Conservation (phyloP, 495 filamentous ascomycete genomes). For the Neurospora terricola region DNA sequence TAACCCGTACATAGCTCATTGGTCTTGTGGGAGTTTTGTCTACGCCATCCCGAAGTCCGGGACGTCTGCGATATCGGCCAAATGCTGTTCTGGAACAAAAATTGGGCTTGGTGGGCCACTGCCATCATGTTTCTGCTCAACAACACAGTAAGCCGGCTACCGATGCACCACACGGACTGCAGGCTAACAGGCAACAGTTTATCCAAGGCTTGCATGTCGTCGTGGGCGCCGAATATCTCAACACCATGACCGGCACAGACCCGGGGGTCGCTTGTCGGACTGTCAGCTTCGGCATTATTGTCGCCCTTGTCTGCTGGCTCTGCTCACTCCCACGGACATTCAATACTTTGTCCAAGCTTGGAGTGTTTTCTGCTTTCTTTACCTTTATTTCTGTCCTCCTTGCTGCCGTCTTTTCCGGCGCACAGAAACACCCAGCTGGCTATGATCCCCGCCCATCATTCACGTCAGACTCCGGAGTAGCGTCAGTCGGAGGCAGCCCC, state of each 20-base stretch:
- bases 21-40: conserved; percentile 74
- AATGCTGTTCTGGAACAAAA: conserved; percentile 72
- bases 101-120: conserved; percentile 72
- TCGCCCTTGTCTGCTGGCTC: conserved; percentile 59
- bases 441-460: conserved; percentile 41
- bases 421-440: conserved; percentile 56
- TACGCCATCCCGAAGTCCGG: conserved; percentile 75
- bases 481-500: conserved; percentile 42
- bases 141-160: conserved; percentile 76
- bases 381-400: conserved; percentile 80
- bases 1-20: conserved; percentile 39
- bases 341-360: conserved; percentile 61
- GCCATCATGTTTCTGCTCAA: conserved; percentile 85
- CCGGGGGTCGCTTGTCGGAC: conserved; percentile 53
- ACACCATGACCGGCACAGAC: conserved; percentile 55
- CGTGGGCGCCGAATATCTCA: conserved; percentile 70
- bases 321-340: conserved; percentile 79
- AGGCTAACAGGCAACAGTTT: conserved; percentile 10
- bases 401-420: conserved; percentile 65
- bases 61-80: conserved; percentile 90
- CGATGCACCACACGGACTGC: not conserved
- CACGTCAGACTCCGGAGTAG: conserved; percentile 21
- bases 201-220: conserved; percentile 60
- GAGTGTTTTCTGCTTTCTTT: conserved; percentile 65
- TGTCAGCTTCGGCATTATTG: conserved; percentile 61